Evolutionary conservation across 495 filamentous ascomycete species (phyloP), one percentile per base, ranked within the genome.

Genomic region (Xylaria longipes): DNA sequence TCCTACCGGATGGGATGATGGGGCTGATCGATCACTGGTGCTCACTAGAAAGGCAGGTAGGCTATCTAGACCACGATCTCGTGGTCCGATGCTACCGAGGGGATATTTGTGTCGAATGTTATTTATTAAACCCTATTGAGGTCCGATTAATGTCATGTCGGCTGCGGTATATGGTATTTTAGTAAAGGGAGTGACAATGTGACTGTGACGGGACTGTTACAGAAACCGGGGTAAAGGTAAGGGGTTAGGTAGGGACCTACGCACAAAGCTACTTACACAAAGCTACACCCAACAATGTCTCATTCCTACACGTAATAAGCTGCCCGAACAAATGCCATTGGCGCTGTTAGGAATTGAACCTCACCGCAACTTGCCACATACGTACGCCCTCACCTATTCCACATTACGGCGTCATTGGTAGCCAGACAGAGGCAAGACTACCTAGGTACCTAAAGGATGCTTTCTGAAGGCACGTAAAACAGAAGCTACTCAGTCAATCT

Each of bases 41-140:
- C 63, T 45, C 62, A 65, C 63, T 37, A 37, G 63, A 52, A 52
- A 33, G 60, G 60, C 60, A 62, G 60, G 62, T 65, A 65, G 33
- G 41, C 39, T 48, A n/a, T n/a, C n/a, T n/a, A 20, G 41, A 45
- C 15, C 41, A 37, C 46, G 63, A 37, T 35, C 17, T 66, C 29
- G n/a, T 12, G n/a, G 41, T 66, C 63, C 63, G 62, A 46, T 65
- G 27, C 41, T 41, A 33, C 41, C 41, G 62, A 46, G 41, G 62
- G 27, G 57, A 37, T 22, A 37, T 60, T 60, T 22, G 57, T 22
- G 56, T 60, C 56, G 17, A 60, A 22, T 56, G 14, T 52, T 25
- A 3, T 27, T 27, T 25, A 52, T 52, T 14, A 5, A 52, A 27
- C 48, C n/a, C n/a, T 50, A 50, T 31, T 6, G 27, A 14, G 14